Evolutionary conservation across 1,284 basidiomycete species (phyloP).

Genomic region (Microbotryomycetes sp.): DNA sequence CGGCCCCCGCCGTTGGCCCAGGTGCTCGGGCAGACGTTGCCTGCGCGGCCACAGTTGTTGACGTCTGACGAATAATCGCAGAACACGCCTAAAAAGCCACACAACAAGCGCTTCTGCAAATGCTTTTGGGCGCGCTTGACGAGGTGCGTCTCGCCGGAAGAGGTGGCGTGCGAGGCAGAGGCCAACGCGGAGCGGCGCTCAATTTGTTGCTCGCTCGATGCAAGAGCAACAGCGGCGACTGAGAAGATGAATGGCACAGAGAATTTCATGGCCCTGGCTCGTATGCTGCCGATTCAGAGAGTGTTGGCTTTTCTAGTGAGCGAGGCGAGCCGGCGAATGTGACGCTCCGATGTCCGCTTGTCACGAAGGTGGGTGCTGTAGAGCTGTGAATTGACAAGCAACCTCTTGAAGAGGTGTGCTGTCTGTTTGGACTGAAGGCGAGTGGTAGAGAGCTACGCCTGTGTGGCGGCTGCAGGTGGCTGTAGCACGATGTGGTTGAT

Average conservation of each 20-base stretch:
- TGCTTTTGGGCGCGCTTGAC: background rate
- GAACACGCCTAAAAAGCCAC: background rate
- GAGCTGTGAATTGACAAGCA: background rate
- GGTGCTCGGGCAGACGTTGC: conserved; percentile 1
- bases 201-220: background rate
- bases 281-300: background rate
- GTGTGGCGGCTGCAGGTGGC: background rate
- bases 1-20: conserved; percentile 12
- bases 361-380: background rate
- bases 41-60: conserved; percentile 15
- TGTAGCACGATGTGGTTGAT: background rate
- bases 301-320: background rate
- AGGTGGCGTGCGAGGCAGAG: background rate
- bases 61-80: conserved; percentile 10
- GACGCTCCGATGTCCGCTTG: background rate
- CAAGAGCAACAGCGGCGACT: background rate
- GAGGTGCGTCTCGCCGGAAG: background rate
- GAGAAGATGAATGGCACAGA: background rate
- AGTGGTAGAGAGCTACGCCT: background rate
- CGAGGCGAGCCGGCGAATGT: too few relatives aligned
- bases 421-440: background rate
- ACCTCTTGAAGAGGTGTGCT: background rate
- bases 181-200: background rate
- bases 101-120: background rate
- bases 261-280: background rate